These are phyloP conservation scores for Gossypium schwendimanii DNA, from an alignment of 441 rosid genomes.

Conservation along the genomic window DNA sequence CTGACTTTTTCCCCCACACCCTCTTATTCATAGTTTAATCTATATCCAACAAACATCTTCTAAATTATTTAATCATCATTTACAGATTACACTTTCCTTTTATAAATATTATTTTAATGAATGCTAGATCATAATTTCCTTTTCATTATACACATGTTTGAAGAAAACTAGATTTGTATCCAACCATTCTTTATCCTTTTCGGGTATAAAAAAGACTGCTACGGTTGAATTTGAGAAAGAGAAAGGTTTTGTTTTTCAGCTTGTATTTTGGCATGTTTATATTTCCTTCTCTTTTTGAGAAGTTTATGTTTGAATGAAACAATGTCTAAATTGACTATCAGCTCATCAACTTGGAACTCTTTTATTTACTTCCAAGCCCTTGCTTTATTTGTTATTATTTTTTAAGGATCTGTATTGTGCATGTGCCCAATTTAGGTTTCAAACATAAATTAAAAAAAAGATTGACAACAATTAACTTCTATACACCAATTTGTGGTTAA, in stretches of 20 bases:
- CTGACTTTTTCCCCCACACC: background rate
- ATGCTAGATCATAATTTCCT: background rate
- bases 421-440: too few species aligned
- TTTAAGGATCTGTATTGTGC: too few species aligned
- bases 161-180: background rate
- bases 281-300: background rate
- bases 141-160: background rate
- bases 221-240: background rate
- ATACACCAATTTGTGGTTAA: background rate
- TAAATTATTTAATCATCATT: too few species aligned
- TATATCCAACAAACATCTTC: too few species aligned
- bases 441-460: too few species aligned
- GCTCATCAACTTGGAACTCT: slow-evolving; percentile 27
- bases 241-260: background rate
- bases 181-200: background rate
- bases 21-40: too few species aligned
- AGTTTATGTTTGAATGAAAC: background rate
- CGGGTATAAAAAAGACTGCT: background rate
- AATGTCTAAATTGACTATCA: slow-evolving; percentile 27
- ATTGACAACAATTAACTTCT: too few species aligned
- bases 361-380: background rate
- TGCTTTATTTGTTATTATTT: background rate
- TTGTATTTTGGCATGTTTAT: background rate
- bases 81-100: too few species aligned
- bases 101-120: background rate